Percentiles rank a stretch among this genome's conserved stretches.
phyloP scores from a whole-genome alignment of 2,329 filamentous ascomycete genomes.

The Aspergillus floridensis region DNA sequence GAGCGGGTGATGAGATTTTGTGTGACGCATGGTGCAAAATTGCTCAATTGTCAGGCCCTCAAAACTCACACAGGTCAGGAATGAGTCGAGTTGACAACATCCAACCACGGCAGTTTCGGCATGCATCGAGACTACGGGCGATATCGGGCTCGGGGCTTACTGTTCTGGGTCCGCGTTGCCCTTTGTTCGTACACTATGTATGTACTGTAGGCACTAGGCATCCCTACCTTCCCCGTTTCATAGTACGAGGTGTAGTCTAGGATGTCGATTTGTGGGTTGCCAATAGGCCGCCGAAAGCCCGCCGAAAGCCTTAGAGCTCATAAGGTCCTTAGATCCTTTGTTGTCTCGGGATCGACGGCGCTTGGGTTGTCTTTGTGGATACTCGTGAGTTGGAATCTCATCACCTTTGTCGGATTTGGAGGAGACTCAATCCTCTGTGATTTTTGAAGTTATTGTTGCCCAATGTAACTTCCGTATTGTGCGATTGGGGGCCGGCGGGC shows the following conservation, averaged over 20 bases:
- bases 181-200: neutral
- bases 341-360: neutral
- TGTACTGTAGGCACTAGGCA: neutral
- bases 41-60: neutral
- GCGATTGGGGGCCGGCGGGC: neutral
- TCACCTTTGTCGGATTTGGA: neutral
- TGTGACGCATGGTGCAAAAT: constrained; percentile 5
- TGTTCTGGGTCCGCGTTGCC: neutral
- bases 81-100: neutral
- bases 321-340: neutral
- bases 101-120: constrained; percentile 4
- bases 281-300: neutral
- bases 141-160: neutral
- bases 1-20: neutral
- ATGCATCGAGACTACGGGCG: constrained; percentile 1
- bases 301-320: neutral
- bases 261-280: too few species aligned
- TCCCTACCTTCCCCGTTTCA: neutral
- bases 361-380: neutral
- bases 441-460: neutral
- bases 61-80: neutral
- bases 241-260: neutral
- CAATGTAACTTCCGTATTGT: neutral
- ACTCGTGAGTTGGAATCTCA: neutral
- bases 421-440: neutral